Conservation (phyloP, 2,329 filamentous ascomycete species). For the Xylariaceae sp. region DNA sequence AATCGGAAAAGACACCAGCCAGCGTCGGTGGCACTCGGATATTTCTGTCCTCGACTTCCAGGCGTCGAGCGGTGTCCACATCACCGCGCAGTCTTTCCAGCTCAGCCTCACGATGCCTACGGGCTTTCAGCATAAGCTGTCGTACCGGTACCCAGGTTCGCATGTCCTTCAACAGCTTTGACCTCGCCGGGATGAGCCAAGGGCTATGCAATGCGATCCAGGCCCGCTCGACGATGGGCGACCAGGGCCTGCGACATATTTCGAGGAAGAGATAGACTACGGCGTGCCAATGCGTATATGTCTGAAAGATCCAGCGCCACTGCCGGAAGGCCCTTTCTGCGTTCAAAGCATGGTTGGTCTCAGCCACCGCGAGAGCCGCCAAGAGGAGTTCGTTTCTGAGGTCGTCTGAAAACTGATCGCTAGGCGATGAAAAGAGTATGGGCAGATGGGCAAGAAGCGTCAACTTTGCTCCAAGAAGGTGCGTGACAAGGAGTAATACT, state of each 20-base stretch:
- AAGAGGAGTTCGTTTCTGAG: slow-evolving; percentile 64
- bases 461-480: slow-evolving; percentile 71
- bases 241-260: slow-evolving; percentile 31
- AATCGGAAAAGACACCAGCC: slow-evolving; percentile 25
- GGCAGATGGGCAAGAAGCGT: slow-evolving; percentile 74
- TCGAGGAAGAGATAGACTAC: slow-evolving; percentile 46
- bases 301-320: slow-evolving; percentile 47
- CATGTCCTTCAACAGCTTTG: slow-evolving; percentile 27
- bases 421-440: slow-evolving; percentile 43
- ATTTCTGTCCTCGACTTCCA: slow-evolving; percentile 29
- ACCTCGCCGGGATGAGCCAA: slow-evolving; percentile 27
- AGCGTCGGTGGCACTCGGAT: slow-evolving; percentile 29
- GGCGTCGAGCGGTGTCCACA: slow-evolving; percentile 18
- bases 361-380: slow-evolving; percentile 68
- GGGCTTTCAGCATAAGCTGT: slow-evolving; percentile 36
- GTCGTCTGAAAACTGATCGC: slow-evolving; percentile 33
- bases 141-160: slow-evolving; percentile 39
- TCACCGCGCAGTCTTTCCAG: slow-evolving; percentile 32
- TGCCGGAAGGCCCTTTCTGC: slow-evolving; percentile 46
- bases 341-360: slow-evolving; percentile 62
- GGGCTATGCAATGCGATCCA: slow-evolving; percentile 28
- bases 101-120: slow-evolving; percentile 35
- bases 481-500: slow-evolving; percentile 51
- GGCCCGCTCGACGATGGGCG: slow-evolving; percentile 25
- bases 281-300: slow-evolving; percentile 48